Evolutionary conservation across 129 eudicot genomes (phyloP), one percentile per base, ranked within the genome.

Genomic region (Helichrysum umbraculigerum): DNA sequence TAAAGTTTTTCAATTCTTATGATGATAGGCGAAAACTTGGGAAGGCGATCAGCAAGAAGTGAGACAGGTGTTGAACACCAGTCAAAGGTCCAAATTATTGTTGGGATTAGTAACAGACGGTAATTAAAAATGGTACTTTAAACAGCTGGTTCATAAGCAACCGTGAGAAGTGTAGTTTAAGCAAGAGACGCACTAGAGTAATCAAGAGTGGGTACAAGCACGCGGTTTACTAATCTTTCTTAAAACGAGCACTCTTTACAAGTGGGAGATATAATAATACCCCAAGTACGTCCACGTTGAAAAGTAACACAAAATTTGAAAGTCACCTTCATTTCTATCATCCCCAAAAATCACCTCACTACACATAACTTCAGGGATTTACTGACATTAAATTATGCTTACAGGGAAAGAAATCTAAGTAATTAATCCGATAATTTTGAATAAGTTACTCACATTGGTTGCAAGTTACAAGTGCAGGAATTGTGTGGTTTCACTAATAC

Each of bases 121-220:
- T 39, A 39, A 39, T 39, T 8, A 15, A 33, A 54, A 37, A 28
- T 59, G 25, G 17, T 12, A 59, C 16, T 41, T 77, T 68, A 28
- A 34, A 68, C 50, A 69, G 34, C n/a, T 57, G 1, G 47, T 60
- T 41, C n/a, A 69, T 70, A 51, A 15, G 70, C 76, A 70, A 70
- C 22, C 14, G 81, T 60, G 64, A 42, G 39, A 69, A 16, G 68
- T 69, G 33, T 68, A 57, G 14, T 2, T 39, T 60, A 68, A 57
- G 81, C 81, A 77, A 68, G 29, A 39, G 69, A 77, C 75, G 29
- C 57, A 35, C 50, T 44, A 42, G 50, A 75, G 1, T 39, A 42
- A 35, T 67, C 37, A 3, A 56, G 47, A 22, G 35, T 7, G 56
- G 33, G 8, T 1, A 5, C 0, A 21, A 11, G 3, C 19, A 16